These are phyloP conservation scores for Coprinellus aureogranulatus DNA, from an alignment of 768 basidiomycete genomes.

Conservation along the genomic window DNA sequence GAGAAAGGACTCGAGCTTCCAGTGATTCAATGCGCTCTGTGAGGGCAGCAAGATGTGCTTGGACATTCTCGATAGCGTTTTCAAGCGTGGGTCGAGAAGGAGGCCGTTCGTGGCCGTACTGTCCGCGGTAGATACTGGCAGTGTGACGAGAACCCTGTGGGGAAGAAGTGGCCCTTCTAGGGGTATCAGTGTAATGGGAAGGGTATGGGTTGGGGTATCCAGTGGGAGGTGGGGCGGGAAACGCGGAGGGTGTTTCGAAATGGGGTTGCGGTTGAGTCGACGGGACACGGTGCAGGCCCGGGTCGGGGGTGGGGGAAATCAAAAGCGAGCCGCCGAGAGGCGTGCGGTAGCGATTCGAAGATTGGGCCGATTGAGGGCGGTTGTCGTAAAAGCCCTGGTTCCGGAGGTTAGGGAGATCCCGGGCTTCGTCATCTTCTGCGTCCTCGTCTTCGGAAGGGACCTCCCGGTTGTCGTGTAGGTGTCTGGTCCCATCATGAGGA, in stretches of 20 bases:
- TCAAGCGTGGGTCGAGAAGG: constrained; percentile 60
- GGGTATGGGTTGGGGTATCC: constrained; percentile 32
- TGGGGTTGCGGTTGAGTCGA: constrained; percentile 68
- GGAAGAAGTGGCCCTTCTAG: constrained; percentile 33
- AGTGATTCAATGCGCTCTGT: constrained; percentile 78
- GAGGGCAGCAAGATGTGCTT: constrained; percentile 78
- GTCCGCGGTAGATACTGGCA: constrained; percentile 23
- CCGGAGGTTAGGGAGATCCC: constrained; percentile 34
- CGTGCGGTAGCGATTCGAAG: constrained; percentile 76
- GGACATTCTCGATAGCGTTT: constrained; percentile 74
- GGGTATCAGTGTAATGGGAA: constrained; percentile 37
- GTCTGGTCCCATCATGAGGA: neutral
- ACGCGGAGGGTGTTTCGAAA: constrained; percentile 74
- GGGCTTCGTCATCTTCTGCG: constrained; percentile 45
- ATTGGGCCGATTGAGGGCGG: constrained; percentile 75
- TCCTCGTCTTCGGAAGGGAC: constrained; percentile 27
- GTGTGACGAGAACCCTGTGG: constrained; percentile 14
- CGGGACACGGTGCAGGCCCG: constrained; percentile 44
- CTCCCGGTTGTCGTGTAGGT: constrained; percentile 9
- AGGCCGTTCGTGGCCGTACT: constrained; percentile 39
- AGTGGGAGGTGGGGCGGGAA: constrained; percentile 40
- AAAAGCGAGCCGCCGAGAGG: constrained; percentile 64
- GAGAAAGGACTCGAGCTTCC: constrained; percentile 46
- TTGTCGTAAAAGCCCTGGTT: constrained; percentile 20
- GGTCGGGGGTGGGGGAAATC: constrained; percentile 54